Evolutionary conservation across 1,139 yeast species (phyloP).

Genomic region (Pichia terricola): DNA sequence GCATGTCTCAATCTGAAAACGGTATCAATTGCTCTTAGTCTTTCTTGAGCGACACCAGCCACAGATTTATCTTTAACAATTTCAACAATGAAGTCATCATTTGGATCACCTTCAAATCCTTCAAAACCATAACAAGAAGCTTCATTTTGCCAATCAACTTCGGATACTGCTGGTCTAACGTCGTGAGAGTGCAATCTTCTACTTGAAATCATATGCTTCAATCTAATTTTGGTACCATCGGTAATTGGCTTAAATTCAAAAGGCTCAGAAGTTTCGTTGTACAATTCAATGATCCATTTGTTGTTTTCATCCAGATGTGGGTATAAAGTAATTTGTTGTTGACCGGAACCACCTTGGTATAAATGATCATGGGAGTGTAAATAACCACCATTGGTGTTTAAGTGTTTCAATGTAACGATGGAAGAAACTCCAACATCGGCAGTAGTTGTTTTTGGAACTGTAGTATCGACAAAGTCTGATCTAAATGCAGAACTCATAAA

Average conservation of each 20-base stretch:
- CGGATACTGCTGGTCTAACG: conserved; percentile 86
- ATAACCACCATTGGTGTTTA: conserved; percentile 87
- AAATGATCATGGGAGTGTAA: conserved; percentile 83
- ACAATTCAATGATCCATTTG: conserved; percentile 71
- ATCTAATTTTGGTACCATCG: conserved; percentile 74
- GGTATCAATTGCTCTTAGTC: conserved; percentile 72
- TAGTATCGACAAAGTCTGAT: conserved; percentile 61
- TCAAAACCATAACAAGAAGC: conserved; percentile 85
- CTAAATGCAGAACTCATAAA: conserved; percentile 89
- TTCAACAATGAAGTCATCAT: conserved; percentile 90
- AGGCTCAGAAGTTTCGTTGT: conserved; percentile 44
- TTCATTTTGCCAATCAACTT: conserved; percentile 94
- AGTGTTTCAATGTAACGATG: conserved; percentile 67
- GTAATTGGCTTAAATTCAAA: conserved; percentile 49
- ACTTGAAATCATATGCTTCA: conserved; percentile 57
- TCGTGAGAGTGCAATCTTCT: conserved; percentile 95
- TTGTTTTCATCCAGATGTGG: conserved; percentile 90
- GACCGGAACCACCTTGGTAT: conserved; percentile 89
- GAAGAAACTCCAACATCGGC: conserved; percentile 90
- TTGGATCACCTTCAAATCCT: conserved; percentile 89
- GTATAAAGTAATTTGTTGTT: conserved; percentile 87
- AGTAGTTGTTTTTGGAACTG: conserved; percentile 54
- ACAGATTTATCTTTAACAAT: conserved; percentile 55
- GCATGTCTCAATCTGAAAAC: conserved; percentile 84
- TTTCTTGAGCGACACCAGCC: conserved; percentile 48